Base-by-base conservation (phyloP, 1,139 yeast genomes). In the Dujonia santamariae region DNA sequence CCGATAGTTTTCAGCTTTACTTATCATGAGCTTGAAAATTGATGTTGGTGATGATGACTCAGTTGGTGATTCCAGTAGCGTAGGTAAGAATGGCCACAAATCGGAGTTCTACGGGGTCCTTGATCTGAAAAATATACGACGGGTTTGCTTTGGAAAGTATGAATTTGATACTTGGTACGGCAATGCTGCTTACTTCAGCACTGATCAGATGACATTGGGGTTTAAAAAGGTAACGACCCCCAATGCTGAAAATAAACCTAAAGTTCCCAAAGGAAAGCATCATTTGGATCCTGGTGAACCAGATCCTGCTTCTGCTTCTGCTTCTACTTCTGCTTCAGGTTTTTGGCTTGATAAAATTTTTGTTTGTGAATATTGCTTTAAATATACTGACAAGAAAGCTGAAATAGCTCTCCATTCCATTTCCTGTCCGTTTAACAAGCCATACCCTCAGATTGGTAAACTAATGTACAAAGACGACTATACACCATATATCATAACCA, bases 101-200 rank as follows among this genome's bases (percentile, higher is more conserved):
- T 29, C 32, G n/a, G 38, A 36, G 8, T 66, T 70, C 31, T 83
- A 83, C 48, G 94, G 90, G 9, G 69, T 78, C 6, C 51, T 80
- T 24, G 70, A 75, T 29, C 54, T 59, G 33, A 72, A 85, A 19
- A 87, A 86, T 56, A 79, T 87, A 30, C 58, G 55, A n/a, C 56
- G 70, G 26, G 85, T 87, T 5, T 73, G 72, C 24, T 73, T 83
- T 39, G 96, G 95, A 1, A 64, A 67, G 29, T 71, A 68, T 45
- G 74, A 75, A 43, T 80, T 86, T 43, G 72, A 76, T 35, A 80
- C 96, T 1, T 86, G 96, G 96, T 87, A 84, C 54, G 94, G 95
- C 1, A 83, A 84, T 48, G 76, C 85, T 3, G 94, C 87, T 1
- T 82, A 85, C 50, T 86, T 85, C 44, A 45, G 61, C 42, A 37